These are phyloP conservation scores for Rhizophora mangle DNA, from an alignment of 345 rosid species.

Conservation along the genomic window DNA sequence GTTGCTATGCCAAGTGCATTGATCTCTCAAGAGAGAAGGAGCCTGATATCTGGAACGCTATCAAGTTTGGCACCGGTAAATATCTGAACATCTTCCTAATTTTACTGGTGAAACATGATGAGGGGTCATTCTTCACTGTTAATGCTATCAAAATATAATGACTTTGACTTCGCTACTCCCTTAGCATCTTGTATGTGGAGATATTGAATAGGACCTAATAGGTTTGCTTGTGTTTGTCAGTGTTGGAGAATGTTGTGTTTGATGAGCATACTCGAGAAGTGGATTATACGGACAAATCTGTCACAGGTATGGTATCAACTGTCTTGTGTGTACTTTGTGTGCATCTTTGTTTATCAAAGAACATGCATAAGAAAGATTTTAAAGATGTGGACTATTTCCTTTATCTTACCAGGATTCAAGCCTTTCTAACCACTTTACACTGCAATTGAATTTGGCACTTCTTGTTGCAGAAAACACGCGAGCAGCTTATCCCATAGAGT, in stretches of 20 bases:
- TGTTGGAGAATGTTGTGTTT: constrained; percentile 89
- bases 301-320: constrained; percentile 51
- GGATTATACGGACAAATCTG: constrained; percentile 78
- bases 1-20: constrained; percentile 95
- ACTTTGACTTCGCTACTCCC: neutral
- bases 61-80: constrained; percentile 90
- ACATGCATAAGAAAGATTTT: neutral
- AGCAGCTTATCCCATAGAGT: constrained; percentile 36
- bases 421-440: neutral
- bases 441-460: neutral
- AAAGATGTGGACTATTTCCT: neutral
- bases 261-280: constrained; percentile 91
- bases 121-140: neutral
- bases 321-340: too few species aligned
- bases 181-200: neutral
- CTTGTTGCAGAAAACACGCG: constrained; percentile 31
- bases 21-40: constrained; percentile 92
- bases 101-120: neutral
- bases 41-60: constrained; percentile 95
- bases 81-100: neutral
- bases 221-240: constrained; percentile 33
- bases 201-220: neutral
- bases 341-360: too few species aligned
- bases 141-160: neutral
- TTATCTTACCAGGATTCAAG: neutral